Evolutionary conservation across 441 rosid species (phyloP), one percentile per base, ranked within the genome.

Genomic region (Adansonia rubrostipa): DNA sequence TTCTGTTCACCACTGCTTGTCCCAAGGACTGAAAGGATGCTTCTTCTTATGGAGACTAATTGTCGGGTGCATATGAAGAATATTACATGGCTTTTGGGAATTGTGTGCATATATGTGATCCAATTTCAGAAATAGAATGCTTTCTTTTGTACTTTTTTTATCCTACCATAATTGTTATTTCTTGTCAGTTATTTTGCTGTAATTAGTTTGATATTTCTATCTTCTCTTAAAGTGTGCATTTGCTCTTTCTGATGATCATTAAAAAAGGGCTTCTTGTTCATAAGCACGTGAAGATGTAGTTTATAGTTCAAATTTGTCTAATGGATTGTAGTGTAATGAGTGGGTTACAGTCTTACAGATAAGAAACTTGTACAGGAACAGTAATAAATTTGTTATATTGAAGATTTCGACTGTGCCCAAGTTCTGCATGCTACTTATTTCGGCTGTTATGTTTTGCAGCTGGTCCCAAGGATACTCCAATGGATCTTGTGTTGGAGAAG

Each of bases 381-480:
- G n/a, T n/a, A n/a, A 4, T 65, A 45, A 53, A 54, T 40, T 19
- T 11, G 0, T 19, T 61, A n/a, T 48, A 19, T 33, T 3, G 14
- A 71, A 13, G 2, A 14, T 33, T 28, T 28, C 17, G 44, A 14
- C 6, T 0, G 8, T 42, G n/a, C 36, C 9, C 10, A 7, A 17
- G 24, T 68, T 45, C 10, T 33, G 1, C 48, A 56, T 9, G 17
- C 5, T 24, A 71, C 15, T 65, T 56, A 10, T 53, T 64, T 73
- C 8, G 42, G 57, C 48, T 66, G 71, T 42, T 50, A 20, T 68
- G 10, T 33, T 53, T 65, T 84, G 83, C 88, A 95, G 98, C 95
- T 86, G 98, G 98, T 58, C 91, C 92, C 11, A 95, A 87, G 86
- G 99, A 95, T 79, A 92, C 98, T 67, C 93, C 92, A 19, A 80